These are phyloP conservation scores for Drosera capensis DNA, from an alignment of 148 eudicot species.

Conservation along the genomic window DNA sequence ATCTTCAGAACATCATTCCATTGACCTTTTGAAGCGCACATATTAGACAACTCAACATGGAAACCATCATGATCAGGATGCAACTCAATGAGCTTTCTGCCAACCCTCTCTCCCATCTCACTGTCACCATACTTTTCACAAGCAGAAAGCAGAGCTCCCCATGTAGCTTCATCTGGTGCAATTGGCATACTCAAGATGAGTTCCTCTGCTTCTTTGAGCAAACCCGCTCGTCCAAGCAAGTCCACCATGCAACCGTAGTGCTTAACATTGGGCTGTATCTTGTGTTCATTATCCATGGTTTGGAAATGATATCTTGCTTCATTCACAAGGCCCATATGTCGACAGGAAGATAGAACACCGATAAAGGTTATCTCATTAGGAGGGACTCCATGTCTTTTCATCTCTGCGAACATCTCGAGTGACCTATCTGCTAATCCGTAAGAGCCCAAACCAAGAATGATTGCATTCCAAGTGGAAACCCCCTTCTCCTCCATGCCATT, in stretches of 20 bases:
- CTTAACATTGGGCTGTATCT: constrained; percentile 44
- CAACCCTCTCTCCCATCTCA: constrained; percentile 57
- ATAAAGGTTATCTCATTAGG: constrained; percentile 68
- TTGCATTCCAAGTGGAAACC: constrained; percentile 62
- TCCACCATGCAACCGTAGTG: constrained; percentile 86
- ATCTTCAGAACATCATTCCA: constrained; percentile 44
- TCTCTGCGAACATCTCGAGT: constrained; percentile 37
- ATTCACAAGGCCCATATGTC: constrained; percentile 54
- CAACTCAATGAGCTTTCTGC: constrained; percentile 41
- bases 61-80: constrained; percentile 66
- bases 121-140: constrained; percentile 41
- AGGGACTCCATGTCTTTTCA: constrained; percentile 27
- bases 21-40: constrained; percentile 46
- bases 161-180: constrained; percentile 52
- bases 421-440: constrained; percentile 37
- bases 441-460: constrained; percentile 48
- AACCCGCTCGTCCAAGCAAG: constrained; percentile 58
- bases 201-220: constrained; percentile 57
- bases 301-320: constrained; percentile 33
- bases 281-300: constrained; percentile 29
- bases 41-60: constrained; percentile 42
- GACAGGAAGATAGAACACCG: constrained; percentile 59
- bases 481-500: constrained; percentile 38
- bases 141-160: constrained; percentile 65
- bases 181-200: constrained; percentile 55